Evolutionary conservation across 2,329 filamentous ascomycete species (phyloP), one percentile per base, ranked within the genome.

Genomic region (Penicillium sp.): DNA sequence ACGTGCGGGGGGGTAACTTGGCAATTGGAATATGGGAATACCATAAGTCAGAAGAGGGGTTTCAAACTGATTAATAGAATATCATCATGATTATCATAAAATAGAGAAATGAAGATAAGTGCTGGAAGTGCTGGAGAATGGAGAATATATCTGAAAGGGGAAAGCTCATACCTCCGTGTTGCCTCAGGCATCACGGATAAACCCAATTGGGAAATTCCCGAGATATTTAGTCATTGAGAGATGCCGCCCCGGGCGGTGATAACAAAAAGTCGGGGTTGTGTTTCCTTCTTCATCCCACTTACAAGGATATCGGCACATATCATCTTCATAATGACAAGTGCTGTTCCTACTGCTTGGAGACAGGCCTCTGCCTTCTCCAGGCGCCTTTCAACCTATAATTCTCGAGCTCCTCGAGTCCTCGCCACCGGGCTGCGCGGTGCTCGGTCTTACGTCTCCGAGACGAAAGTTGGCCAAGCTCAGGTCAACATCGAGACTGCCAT

Each of bases 401-500:
- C 79, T 55, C 69, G 77, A 60, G 76, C 61, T 74, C 77, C 69
- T 69, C 72, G 70, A 68, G 75, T 65, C 69, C 76, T 72, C 67
- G 72, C 61, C 70, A 71, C 63, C 61, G 63, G 65, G 65, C 61
- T 58, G 60, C 61, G 55, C 36, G 61, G 47, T 23, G 38, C 65
- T 48, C 85, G 91, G 72, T 83, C 80, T 68, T 96, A 96, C 82
- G 92, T 96, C 62, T 89, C 91, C 29, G 89, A 93, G 79, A 89
- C 90, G 60, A 91, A 89, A 80, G 83, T 86, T 64, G 71, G 67
- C 56, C 74, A 75, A 56, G 87, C 90, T 50, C 91, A 92, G 73
- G 89, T 96, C 70, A 87, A 86, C 67, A 79, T 91, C 57, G 91
- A 96, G 69, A 89, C 89, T 12, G 87, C 91, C 59, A 93, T 96